These are phyloP conservation scores for Hyaloscypha variabilis DNA, from an alignment of 495 filamentous ascomycete genomes.

Conservation along the genomic window DNA sequence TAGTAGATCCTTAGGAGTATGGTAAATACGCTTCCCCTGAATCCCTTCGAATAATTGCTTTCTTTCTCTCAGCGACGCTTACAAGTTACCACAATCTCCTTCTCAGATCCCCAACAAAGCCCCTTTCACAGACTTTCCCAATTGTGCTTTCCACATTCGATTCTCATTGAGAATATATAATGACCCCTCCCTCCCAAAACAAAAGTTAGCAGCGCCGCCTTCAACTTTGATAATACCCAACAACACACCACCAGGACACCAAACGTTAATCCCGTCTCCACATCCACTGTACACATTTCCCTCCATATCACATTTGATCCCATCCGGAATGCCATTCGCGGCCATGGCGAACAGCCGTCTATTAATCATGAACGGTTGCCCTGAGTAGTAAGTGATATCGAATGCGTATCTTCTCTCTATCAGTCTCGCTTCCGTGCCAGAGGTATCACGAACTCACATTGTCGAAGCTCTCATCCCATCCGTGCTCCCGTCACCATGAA, in stretches of 20 bases:
- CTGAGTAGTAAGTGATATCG: slow-evolving; percentile 11
- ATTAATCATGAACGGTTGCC: slow-evolving; percentile 43
- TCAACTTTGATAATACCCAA: slow-evolving; percentile 48
- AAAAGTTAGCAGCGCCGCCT: slow-evolving; percentile 41
- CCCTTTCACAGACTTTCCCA: slow-evolving; percentile 23
- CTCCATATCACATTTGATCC: slow-evolving; percentile 57
- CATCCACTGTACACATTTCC: slow-evolving; percentile 62
- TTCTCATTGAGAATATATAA: slow-evolving; percentile 44
- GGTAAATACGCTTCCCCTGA: too few species aligned
- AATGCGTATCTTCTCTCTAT: slow-evolving; percentile 19
- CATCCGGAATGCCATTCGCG: slow-evolving; percentile 58
- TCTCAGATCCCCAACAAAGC: slow-evolving; percentile 17
- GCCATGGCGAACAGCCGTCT: slow-evolving; percentile 59
- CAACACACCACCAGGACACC: slow-evolving; percentile 54
- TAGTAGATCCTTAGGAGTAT: too few species aligned
- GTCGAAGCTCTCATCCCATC: slow-evolving; percentile 11
- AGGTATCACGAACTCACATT: slow-evolving; percentile 10
- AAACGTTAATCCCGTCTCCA: slow-evolving; percentile 63
- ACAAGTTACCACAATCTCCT: too few species aligned
- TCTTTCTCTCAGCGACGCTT: not conserved
- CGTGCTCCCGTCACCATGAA: slow-evolving; percentile 14
- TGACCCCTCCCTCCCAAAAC: slow-evolving; percentile 41
- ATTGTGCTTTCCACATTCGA: slow-evolving; percentile 38
- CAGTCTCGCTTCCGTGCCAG: not conserved
- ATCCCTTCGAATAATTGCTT: too few species aligned